These are phyloP conservation scores for Neltuma alba DNA, from an alignment of 306 rosid species.

Conservation along the genomic window DNA sequence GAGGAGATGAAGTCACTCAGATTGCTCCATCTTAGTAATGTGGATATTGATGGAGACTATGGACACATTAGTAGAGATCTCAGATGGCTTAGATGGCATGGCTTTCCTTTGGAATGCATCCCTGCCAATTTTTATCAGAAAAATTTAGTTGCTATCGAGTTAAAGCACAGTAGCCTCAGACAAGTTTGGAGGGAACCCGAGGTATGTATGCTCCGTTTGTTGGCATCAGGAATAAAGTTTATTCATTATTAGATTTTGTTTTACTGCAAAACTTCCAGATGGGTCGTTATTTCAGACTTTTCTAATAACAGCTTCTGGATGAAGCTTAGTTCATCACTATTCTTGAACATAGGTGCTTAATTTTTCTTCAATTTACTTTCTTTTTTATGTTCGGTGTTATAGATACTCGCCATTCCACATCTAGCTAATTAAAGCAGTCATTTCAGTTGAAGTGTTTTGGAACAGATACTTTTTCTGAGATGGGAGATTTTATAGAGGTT, in stretches of 20 bases:
- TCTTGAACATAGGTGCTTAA: background rate
- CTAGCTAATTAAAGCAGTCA: background rate
- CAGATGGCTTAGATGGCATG: slow-evolving; percentile 38
- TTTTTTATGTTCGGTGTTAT: background rate
- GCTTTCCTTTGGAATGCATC: slow-evolving; percentile 12
- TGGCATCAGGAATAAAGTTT: background rate
- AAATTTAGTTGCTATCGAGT: slow-evolving; percentile 30
- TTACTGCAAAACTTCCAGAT: background rate
- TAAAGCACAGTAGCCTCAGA: slow-evolving; percentile 10
- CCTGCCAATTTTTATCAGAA: slow-evolving; percentile 22
- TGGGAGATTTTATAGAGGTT: background rate
- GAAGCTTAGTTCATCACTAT: background rate
- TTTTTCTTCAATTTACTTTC: background rate
- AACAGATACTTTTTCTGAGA: fast-evolving
- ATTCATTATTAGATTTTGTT: background rate
- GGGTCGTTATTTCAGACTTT: background rate
- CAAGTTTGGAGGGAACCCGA: slow-evolving; percentile 25
- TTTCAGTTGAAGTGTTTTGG: background rate
- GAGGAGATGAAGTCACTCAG: slow-evolving; percentile 38
- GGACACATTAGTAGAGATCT: slow-evolving; percentile 20
- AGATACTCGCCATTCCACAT: background rate
- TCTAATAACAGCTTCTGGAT: background rate
- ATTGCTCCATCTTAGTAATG: slow-evolving; percentile 30
- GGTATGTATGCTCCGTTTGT: slow-evolving; percentile 23
- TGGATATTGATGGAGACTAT: slow-evolving; percentile 35